phyloP scores from a whole-genome alignment of 2,329 filamentous ascomycete genomes.

The Epicoccum sorghinum region DNA sequence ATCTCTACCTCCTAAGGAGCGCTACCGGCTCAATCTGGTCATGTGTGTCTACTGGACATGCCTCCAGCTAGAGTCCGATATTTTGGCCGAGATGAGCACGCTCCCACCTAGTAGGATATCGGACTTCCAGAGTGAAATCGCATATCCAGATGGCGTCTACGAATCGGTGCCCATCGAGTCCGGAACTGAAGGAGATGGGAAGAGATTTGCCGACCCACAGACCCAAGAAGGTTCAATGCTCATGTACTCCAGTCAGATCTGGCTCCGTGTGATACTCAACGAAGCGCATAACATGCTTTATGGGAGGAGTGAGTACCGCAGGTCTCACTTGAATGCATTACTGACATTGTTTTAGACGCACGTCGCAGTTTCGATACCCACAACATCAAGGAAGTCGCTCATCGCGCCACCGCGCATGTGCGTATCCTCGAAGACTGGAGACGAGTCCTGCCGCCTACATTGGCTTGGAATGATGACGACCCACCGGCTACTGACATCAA shows the following conservation, averaged over 20 bases:
- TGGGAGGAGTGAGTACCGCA: slow-evolving; percentile 40
- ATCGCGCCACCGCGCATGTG: slow-evolving; percentile 37
- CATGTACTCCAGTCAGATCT: slow-evolving; percentile 67
- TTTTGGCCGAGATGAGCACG: slow-evolving; percentile 79
- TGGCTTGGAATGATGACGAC: slow-evolving; percentile 72
- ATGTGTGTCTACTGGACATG: slow-evolving; percentile 88
- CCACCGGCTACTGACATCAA: slow-evolving; percentile 78
- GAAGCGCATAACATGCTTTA: slow-evolving; percentile 62
- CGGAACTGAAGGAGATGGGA: slow-evolving; percentile 10
- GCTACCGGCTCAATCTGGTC: slow-evolving; percentile 49
- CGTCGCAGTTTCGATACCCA: slow-evolving; percentile 42
- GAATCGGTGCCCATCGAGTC: slow-evolving; percentile 34
- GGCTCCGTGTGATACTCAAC: slow-evolving; percentile 63
- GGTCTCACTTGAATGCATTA: slow-evolving; percentile 8
- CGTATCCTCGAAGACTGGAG: slow-evolving; percentile 62
- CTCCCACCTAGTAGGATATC: slow-evolving; percentile 67
- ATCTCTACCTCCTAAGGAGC: slow-evolving; percentile 30
- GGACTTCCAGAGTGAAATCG: slow-evolving; percentile 64
- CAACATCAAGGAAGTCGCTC: slow-evolving; percentile 39
- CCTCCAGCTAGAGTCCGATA: slow-evolving; percentile 90
- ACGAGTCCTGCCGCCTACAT: slow-evolving; percentile 52
- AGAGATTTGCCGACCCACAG: slow-evolving; percentile 16
- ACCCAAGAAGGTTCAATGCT: slow-evolving; percentile 52
- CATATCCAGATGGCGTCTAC: slow-evolving; percentile 68
- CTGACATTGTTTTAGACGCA: slow-evolving; percentile 40